Evolutionary conservation across 352 stramenopile species (phyloP), one percentile per base, ranked within the genome.

Genomic region (Phytophthora tubulina): DNA sequence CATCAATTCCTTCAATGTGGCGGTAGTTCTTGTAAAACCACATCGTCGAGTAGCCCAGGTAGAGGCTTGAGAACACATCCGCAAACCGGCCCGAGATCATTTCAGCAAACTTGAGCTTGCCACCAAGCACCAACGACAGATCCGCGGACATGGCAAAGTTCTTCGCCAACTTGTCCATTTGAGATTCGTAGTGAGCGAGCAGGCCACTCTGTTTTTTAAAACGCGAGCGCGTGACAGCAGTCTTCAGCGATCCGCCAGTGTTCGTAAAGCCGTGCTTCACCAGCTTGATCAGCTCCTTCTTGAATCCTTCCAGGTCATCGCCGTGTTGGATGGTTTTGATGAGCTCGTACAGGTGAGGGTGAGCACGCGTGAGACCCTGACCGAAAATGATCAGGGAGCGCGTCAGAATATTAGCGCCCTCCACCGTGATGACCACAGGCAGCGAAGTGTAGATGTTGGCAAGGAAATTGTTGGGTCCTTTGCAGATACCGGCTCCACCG

Each of bases 101-200:
- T 79, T 99, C 97, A 53, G 98, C 97, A 77, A 99, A 99, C 84
- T 99, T 99, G 33, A 99, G 87, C 71, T 98, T 97, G 50, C 97
- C 97, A 44, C 97, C 97, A 52, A 99, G 88, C 66, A 98, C 97
- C 36, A 99, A 91, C 67, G 96, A 96, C 14, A 99, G 70, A 76
- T 99, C 97, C 1, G 96, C 88, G 42, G 89, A 97, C 68, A 99
- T 83, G 17, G 97, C 97, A 84, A 99, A 99, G 81, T 99, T 99
- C 67, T 97, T 95, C 31, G 94, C 89, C 27, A 99, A 84, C 67
- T 98, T 97, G 61, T 98, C 88, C 66, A 99, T 94, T 84, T 99
- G 97, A 68, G 96, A 98, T 80, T 99, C 97, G 81, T 99, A 99
- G 84, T 99, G 94, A 10, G 84, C 87, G 46, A 99, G 83, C 68